Evolutionary conservation across 768 basidiomycete genomes (phyloP).

Genomic region (Mycena polygramma): DNA sequence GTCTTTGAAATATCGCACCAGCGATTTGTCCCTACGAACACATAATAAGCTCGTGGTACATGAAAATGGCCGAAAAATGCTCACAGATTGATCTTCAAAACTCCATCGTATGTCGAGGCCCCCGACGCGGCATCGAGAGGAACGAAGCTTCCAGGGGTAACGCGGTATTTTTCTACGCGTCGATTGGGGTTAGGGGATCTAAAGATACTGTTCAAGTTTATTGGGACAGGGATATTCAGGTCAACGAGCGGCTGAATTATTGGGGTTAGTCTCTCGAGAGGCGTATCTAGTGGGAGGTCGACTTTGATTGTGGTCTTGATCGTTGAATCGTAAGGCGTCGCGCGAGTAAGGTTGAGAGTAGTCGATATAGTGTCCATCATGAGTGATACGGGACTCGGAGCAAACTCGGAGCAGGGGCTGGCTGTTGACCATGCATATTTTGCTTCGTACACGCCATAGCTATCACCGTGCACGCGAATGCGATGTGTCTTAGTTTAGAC

Average conservation of each 20-base stretch:
- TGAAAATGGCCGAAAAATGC: too few relatives aligned
- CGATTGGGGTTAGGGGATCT: not conserved
- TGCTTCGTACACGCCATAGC: too few relatives aligned
- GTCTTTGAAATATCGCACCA: not conserved
- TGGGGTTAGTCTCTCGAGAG: not conserved
- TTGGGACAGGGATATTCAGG: not conserved
- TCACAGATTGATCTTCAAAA: not conserved
- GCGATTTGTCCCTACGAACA: not conserved
- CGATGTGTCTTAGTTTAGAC: too few relatives aligned
- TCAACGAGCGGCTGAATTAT: not conserved
- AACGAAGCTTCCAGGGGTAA: not conserved
- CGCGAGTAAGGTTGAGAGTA: not conserved
- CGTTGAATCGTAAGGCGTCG: not conserved
- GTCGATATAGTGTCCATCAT: not conserved
- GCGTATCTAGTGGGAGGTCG: constrained; percentile 1
- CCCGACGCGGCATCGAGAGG: not conserved
- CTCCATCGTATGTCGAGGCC: constrained; percentile 5
- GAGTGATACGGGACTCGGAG: too few relatives aligned
- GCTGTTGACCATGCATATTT: too few relatives aligned
- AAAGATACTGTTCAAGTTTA: not conserved
- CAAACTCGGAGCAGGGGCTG: too few relatives aligned
- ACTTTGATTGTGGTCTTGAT: not conserved
- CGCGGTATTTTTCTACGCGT: not conserved
- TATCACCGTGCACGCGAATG: too few relatives aligned
- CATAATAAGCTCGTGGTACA: not conserved